Base-by-base conservation (phyloP, 2,329 filamentous ascomycete genomes). In the Pseudocercospora pini-densiflorae region DNA sequence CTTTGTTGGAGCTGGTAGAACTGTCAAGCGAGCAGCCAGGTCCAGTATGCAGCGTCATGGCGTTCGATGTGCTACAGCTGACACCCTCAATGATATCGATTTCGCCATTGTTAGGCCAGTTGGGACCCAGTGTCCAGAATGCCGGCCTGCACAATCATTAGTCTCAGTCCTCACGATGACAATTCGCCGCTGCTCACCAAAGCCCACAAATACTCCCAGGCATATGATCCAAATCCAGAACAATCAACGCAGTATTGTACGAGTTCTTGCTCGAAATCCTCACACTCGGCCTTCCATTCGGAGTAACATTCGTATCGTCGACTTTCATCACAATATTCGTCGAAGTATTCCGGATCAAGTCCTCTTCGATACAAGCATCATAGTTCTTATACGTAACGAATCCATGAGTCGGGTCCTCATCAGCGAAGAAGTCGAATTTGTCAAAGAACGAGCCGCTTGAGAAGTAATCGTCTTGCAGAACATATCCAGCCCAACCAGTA, bases 211-310 rank as follows among this genome's bases (percentile, higher is more conserved):
- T 81, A 1, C 88, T 88, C 21, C 83, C 84, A 2, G 91, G 90
- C 89, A 93, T 93, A 71, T 93, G 90, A 19, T 83, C 82, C 60
- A 93, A 85, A 75, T 93, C 91, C 23, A 90, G 83, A 59, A 93
- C 88, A 71, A 93, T 88, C 9, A 93, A 84, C 0, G 89, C 90
- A 70, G 89, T 83, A 31, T 83, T 86, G 76, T 88, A 93, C 3
- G 82, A 78, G 59, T 86, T 82, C 61, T 87, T 89, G 78, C 89
- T 91, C 51, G 88, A 86, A 12, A 96, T 79, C 19, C 92, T 89
- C 33, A 93, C 88, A 24, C 90, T 93, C 57, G 83, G 81, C 49
- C 92, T 90, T 40, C 92, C 92, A 43, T 59, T 61, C 2, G 85
- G 83, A 0, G 72, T 83, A 1, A 82, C 82, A 60, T 77, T 77